Conservation (phyloP, 495 filamentous ascomycete genomes). For the Emericellopsis terricola region DNA sequence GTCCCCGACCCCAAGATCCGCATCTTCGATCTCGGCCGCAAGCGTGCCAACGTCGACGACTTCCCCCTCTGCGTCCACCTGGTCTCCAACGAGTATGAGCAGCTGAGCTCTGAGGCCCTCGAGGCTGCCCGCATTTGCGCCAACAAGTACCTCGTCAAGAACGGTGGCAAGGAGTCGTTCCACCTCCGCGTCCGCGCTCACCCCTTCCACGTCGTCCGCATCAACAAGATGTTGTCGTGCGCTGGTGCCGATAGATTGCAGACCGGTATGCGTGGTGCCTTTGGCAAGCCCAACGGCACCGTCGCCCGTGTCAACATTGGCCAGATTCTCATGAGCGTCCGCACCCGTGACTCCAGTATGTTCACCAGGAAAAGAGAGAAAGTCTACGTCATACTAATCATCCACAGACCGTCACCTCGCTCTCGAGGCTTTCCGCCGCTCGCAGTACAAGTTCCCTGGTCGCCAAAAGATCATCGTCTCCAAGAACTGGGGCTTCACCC, state of each 20-base stretch:
- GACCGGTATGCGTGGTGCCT: constrained; percentile 99
- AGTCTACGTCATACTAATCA: too few relatives aligned
- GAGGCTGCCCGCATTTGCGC: constrained; percentile 98
- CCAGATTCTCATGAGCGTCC: constrained; percentile 91
- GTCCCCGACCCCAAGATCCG: constrained; percentile 98
- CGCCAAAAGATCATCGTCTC: constrained; percentile 99
- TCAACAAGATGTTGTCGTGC: constrained; percentile 99
- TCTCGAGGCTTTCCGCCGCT: constrained; percentile 95
- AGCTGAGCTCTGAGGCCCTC: constrained; percentile 95
- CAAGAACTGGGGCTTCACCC: constrained; percentile 99
- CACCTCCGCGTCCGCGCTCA: constrained; percentile 95
- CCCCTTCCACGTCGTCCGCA: constrained; percentile 98
- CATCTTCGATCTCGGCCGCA: constrained; percentile 98
- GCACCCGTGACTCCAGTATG: constrained; percentile 77
- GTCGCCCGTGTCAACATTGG: constrained; percentile 99
- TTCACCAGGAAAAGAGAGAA: too few relatives aligned
- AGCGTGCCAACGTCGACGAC: constrained; percentile 95
- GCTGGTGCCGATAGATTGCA: constrained; percentile 99
- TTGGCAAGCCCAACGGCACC: constrained; percentile 94
- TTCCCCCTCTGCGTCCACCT: constrained; percentile 97
- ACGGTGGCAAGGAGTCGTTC: constrained; percentile 96
- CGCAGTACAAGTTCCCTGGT: constrained; percentile 99
- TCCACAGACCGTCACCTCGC: constrained; percentile 61
- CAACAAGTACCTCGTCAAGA: constrained; percentile 99
- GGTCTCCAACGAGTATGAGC: constrained; percentile 99